Conservation (phyloP, 2,329 filamentous ascomycete genomes). For the Trichophyton schoenleinii region DNA sequence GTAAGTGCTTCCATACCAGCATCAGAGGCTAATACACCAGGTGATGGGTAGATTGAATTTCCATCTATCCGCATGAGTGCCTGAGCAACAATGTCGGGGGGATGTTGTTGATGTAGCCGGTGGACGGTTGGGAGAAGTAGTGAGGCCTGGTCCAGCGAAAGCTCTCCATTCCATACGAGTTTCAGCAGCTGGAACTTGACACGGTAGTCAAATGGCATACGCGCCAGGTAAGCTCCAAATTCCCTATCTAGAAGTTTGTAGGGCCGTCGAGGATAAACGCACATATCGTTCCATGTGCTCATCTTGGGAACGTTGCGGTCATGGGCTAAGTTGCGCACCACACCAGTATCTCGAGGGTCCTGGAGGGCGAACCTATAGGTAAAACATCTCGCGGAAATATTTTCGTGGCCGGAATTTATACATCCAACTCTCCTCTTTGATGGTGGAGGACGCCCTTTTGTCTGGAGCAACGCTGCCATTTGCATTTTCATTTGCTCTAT, state of each 20-base stretch:
- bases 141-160: constrained; percentile 43
- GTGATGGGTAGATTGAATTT: constrained; percentile 44
- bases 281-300: constrained; percentile 14
- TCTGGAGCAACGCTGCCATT: neutral
- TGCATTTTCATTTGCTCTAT: constrained; percentile 6
- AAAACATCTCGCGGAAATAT: constrained; percentile 24
- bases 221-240: constrained; percentile 11
- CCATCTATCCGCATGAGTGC: constrained; percentile 43
- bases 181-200: constrained; percentile 52
- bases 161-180: constrained; percentile 50
- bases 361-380: constrained; percentile 34
- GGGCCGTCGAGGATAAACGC: neutral
- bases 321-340: constrained; percentile 17
- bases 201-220: constrained; percentile 37
- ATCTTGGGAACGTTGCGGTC: constrained; percentile 15
- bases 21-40: constrained; percentile 35
- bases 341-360: constrained; percentile 18
- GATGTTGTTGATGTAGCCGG: constrained; percentile 28
- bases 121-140: constrained; percentile 9
- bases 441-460: neutral
- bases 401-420: constrained; percentile 13
- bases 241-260: constrained; percentile 6
- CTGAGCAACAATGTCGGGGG: constrained; percentile 21
- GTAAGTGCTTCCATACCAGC: constrained; percentile 28
- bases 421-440: constrained; percentile 12